Evolutionary conservation across 73 alveolate genomes (phyloP).

Genomic region (Uronychia setigera): DNA sequence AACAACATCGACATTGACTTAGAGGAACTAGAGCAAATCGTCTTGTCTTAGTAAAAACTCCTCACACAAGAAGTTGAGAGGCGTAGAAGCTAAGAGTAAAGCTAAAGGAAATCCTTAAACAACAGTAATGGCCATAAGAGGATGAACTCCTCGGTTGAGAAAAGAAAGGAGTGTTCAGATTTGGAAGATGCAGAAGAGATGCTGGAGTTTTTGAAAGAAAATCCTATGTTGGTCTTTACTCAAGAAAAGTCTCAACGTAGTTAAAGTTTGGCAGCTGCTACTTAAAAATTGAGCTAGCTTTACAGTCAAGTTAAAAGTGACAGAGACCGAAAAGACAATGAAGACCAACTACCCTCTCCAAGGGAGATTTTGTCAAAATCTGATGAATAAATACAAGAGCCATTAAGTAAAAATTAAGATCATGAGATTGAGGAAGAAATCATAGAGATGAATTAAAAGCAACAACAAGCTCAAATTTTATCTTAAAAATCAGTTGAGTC

Average conservation of each 20-base stretch:
- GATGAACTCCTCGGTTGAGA: neutral
- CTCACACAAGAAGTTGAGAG: neutral
- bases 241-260: neutral
- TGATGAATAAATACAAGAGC: no score
- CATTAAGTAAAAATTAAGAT: no score
- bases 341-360: no score
- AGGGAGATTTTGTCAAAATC: no score
- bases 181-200: neutral
- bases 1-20: neutral
- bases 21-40: constrained; percentile 15
- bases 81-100: neutral
- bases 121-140: neutral
- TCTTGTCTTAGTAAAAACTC: neutral
- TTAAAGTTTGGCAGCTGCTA: no score
- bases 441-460: no score
- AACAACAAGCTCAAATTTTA: no score
- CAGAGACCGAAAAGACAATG: no score
- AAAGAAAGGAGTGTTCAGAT: neutral
- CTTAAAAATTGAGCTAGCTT: no score
- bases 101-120: neutral
- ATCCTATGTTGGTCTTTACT: neutral
- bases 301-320: no score
- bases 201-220: neutral
- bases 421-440: no score
- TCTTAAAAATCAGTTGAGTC: no score